Conservation (phyloP, 2,329 filamentous ascomycete genomes). For the Didymella lethalis region DNA sequence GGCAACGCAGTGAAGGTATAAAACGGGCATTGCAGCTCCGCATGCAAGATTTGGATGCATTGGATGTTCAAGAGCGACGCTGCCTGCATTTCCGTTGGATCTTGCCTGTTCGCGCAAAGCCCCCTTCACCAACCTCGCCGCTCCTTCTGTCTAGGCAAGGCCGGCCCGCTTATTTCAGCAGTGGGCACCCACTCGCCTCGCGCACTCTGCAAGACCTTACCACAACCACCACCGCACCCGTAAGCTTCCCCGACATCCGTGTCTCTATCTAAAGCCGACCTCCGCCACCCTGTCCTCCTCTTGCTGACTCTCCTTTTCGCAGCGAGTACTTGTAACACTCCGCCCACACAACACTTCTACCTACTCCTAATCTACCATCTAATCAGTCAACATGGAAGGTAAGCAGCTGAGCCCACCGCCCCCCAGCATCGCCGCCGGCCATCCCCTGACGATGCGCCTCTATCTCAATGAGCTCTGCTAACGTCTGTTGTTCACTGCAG, state of each 20-base stretch:
- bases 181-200: conserved; percentile 50
- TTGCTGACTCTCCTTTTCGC: conserved; percentile 43
- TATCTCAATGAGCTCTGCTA: conserved; percentile 48
- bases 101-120: conserved; percentile 36
- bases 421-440: conserved; percentile 24
- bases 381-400: conserved; percentile 70
- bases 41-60: conserved; percentile 12
- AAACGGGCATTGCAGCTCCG: conserved; percentile 14
- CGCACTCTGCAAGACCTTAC: conserved; percentile 45
- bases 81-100: conserved; percentile 23
- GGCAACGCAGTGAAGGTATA: conserved; percentile 25
- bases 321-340: conserved; percentile 43
- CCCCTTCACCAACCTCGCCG: conserved; percentile 38
- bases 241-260: conserved; percentile 46
- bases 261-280: conserved; percentile 31
- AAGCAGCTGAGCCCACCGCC: conserved; percentile 58
- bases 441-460: conserved; percentile 31
- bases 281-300: conserved; percentile 30
- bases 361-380: conserved; percentile 49
- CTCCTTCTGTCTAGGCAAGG: conserved; percentile 50
- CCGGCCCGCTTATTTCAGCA: conserved; percentile 54
- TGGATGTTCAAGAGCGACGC: conserved; percentile 8
- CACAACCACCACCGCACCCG: conserved; percentile 41
- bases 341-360: conserved; percentile 40
- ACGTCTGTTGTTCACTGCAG: conserved; percentile 62